A percentile compares a stretch with the other conserved stretches of the same genome.
These are phyloP conservation scores for Thelonectria blattea DNA, from an alignment of 2,329 filamentous ascomycete genomes.

Conservation along the genomic window DNA sequence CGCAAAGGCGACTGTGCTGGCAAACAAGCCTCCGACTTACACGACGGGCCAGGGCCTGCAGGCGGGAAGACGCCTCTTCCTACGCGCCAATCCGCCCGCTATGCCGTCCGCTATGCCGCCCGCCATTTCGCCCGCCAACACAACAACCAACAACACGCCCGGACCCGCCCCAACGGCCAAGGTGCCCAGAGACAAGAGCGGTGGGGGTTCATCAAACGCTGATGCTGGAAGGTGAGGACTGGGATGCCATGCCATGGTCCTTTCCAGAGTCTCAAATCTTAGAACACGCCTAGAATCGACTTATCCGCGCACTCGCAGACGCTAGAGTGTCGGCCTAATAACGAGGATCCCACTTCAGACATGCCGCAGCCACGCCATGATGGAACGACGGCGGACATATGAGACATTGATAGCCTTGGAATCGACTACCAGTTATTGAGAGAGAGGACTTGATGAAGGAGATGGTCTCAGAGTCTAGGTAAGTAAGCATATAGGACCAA, in stretches of 20 bases:
- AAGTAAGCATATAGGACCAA: not conserved
- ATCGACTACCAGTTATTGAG: not conserved
- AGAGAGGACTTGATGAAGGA: too few species aligned
- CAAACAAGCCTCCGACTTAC: slow-evolving; percentile 54
- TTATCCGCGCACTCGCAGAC: slow-evolving; percentile 10
- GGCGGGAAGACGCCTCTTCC: slow-evolving; percentile 12
- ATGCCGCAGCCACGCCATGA: not conserved
- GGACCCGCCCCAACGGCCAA: slow-evolving; percentile 12
- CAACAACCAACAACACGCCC: not conserved
- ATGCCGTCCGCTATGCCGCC: not conserved
- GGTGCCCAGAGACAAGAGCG: slow-evolving; percentile 11
- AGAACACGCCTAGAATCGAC: slow-evolving; percentile 5
- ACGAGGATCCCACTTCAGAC: not conserved
- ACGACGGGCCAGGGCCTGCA: slow-evolving; percentile 35
- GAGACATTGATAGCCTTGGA: not conserved
- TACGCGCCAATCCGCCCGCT: not conserved
- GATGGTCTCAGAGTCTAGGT: too few species aligned
- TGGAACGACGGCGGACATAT: not conserved
- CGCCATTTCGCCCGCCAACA: not conserved
- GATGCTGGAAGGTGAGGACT: slow-evolving; percentile 15
- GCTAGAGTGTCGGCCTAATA: slow-evolving; percentile 1
- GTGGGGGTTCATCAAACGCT: slow-evolving; percentile 24
- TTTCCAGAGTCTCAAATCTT: slow-evolving; percentile 5
- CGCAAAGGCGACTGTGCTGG: slow-evolving; percentile 54
- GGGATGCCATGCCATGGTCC: slow-evolving; percentile 11